Base-by-base conservation (phyloP, 2,329 filamentous ascomycete genomes). In the Eutypa lata region DNA sequence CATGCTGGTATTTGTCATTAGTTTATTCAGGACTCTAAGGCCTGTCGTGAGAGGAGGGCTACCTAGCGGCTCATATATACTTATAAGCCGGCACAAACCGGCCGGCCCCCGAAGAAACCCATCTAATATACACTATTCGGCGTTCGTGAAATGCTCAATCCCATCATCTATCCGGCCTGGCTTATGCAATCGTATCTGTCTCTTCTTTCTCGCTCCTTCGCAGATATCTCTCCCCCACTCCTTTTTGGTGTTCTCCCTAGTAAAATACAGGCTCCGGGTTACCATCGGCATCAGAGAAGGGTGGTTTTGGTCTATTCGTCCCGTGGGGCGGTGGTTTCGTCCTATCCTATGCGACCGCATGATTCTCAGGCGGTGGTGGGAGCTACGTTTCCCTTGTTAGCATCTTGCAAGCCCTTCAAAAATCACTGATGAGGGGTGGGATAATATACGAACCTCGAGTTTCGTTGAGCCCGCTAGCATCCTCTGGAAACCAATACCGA, bases 401-500 rank as follows among this genome's bases (percentile, higher is more conserved):
- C 28, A 18, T 37, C 16, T 11, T 14, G 14, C 18, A 8, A 44
- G 19, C 44, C 1, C 2, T 7, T 11, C 14, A 35, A 8, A 11
- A 10, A 18, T 26, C 3, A 24, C 35, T n/a, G 21, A n/a, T 10
- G 8, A 26, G 18, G n/a, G 22, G 21, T 14, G 19, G 26, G 49
- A 38, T n/a, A n/a, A n/a, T n/a, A n/a, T n/a, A 70, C 76, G 62
- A 65, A 87, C 85, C 76, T 96, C 91, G 63, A 96, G 77, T 76
- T 88, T 88, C 59, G 91, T 96, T 71, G 87, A 88, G 58, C 91
- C 89, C 35, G 92, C 90, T 83, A 96, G 89, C 88, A 96, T 91
- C 72, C 92, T 87, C 73, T 91, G 89, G 77, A 97, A 93, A 8
- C 90, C 92, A 68, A 99, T 97, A 64, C 93, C 93, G 51, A 97